A percentile compares a stretch with the other conserved stretches of the same genome.
Conservation (phyloP, 1,284 basidiomycete species). For the Malassezia globosa region DNA sequence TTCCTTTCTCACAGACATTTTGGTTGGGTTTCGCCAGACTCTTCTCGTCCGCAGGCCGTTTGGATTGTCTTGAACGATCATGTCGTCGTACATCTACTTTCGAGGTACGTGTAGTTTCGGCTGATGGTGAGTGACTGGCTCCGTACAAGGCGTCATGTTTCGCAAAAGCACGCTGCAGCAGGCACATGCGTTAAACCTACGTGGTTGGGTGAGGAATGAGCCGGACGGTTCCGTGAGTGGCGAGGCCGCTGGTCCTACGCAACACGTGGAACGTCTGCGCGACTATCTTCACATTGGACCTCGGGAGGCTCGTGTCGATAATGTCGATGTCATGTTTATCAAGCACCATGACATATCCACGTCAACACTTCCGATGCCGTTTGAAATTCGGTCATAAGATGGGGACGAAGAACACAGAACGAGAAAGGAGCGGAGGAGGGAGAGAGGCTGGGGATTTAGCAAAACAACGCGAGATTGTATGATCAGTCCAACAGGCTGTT, state of each 20-base stretch:
- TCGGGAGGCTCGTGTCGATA: conserved; percentile 11
- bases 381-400: conserved; percentile 13
- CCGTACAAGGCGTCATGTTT: conserved; percentile 16
- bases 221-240: conserved; percentile 15
- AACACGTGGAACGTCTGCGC: conserved; percentile 15
- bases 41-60: background rate
- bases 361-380: conserved; percentile 13
- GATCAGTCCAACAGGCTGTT: too few species aligned
- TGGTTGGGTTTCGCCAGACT: too few species aligned
- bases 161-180: conserved; percentile 13
- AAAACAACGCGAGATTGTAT: too few species aligned
- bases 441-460: too few species aligned
- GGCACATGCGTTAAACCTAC: conserved; percentile 11
- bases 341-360: conserved; percentile 14
- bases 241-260: conserved; percentile 14
- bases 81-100: conserved; percentile 17
- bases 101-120: conserved; percentile 6
- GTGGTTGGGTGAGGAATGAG: conserved; percentile 18
- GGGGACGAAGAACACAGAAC: background rate
- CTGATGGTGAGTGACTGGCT: conserved; percentile 10
- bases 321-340: conserved; percentile 18
- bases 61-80: background rate
- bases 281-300: conserved; percentile 13
- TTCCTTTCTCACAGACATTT: too few species aligned
- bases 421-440: too few species aligned